phyloP scores from a whole-genome alignment of 2,329 filamentous ascomycete genomes.

The Macroventuria anomochaeta region DNA sequence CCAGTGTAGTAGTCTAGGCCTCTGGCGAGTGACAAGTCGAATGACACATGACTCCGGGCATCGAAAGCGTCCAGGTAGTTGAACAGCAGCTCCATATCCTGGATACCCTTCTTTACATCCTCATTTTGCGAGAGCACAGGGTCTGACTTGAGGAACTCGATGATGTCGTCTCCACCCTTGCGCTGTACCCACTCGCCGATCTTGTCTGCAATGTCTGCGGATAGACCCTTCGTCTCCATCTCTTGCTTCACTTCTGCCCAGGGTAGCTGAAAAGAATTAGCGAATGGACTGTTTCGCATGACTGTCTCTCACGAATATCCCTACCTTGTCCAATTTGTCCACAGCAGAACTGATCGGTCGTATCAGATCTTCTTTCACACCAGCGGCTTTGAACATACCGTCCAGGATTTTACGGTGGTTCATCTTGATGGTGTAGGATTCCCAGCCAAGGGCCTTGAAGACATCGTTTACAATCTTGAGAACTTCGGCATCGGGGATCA shows the following conservation, averaged over 20 bases:
- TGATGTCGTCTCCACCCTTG: constrained; percentile 76
- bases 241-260: constrained; percentile 91
- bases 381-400: constrained; percentile 88
- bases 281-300: not conserved
- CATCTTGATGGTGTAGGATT: constrained; percentile 84
- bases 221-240: constrained; percentile 92
- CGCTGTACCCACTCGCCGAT: constrained; percentile 84
- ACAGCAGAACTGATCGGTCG: constrained; percentile 90
- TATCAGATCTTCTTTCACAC: constrained; percentile 86
- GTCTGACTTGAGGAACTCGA: constrained; percentile 52
- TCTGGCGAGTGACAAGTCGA: constrained; percentile 88
- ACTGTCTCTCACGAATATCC: not conserved
- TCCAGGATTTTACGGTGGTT: constrained; percentile 96
- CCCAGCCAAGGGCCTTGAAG: constrained; percentile 79
- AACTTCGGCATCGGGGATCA: constrained; percentile 92
- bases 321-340: constrained; percentile 90
- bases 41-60: constrained; percentile 76
- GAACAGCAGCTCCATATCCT: constrained; percentile 81
- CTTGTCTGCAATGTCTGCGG: constrained; percentile 77
- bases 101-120: constrained; percentile 76
- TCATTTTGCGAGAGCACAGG: constrained; percentile 60
- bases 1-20: constrained; percentile 94
- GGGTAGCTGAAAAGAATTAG: constrained; percentile 55
- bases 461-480: constrained; percentile 84
- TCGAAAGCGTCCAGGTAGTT: constrained; percentile 81